Evolutionary conservation across 2,329 filamentous ascomycete species (phyloP).

Genomic region (Bipolaris zeicola): DNA sequence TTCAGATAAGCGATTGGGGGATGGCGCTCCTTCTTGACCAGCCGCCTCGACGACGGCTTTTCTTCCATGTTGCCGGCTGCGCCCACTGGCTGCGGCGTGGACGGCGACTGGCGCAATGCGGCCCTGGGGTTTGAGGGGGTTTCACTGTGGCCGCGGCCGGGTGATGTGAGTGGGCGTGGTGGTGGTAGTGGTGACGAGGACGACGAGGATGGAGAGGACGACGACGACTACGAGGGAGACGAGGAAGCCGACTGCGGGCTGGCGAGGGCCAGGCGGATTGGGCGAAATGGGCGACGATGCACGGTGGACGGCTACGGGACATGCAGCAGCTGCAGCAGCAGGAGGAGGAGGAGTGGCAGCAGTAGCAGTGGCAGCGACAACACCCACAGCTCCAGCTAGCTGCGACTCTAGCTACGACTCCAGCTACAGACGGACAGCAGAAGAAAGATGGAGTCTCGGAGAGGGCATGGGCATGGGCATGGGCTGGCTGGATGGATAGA

Average conservation of each 20-base stretch:
- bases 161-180: neutral
- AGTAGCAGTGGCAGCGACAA: neutral
- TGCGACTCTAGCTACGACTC: no score
- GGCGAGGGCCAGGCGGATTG: no score
- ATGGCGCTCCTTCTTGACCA: constrained; percentile 26
- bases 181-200: no score
- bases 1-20: constrained; percentile 29
- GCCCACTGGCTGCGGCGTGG: constrained; percentile 1
- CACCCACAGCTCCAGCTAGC: neutral
- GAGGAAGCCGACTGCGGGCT: no score
- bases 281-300: no score
- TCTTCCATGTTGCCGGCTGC: constrained; percentile 22
- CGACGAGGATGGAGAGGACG: neutral
- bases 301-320: neutral
- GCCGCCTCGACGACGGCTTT: constrained; percentile 18
- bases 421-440: neutral
- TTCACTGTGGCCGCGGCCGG: neutral
- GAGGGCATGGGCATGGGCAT: neutral
- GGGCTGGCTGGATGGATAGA: neutral
- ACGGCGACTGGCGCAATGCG: constrained; percentile 6
- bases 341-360: neutral
- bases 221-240: no score
- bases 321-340: neutral
- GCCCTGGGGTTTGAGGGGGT: neutral
- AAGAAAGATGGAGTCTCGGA: neutral